Percentiles rank a stretch among this genome's conserved stretches.
Conservation (phyloP, 2,329 filamentous ascomycete genomes). For the Acephala macrosclerotiorum region DNA sequence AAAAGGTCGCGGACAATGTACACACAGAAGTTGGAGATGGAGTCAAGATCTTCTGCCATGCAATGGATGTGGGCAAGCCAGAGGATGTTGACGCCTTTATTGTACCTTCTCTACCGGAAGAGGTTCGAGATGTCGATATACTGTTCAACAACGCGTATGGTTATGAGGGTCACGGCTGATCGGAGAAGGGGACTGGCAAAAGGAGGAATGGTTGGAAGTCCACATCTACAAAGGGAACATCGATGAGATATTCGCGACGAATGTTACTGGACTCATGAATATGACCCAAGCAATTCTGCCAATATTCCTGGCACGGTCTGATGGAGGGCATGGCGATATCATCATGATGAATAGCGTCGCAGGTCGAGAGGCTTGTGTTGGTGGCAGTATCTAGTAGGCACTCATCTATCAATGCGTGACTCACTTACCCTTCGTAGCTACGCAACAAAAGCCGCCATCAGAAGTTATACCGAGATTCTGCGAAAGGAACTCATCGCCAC, state of each 20-base stretch:
- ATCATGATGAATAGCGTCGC: constrained; percentile 96
- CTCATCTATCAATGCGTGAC: no score
- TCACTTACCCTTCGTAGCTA: constrained; percentile 56
- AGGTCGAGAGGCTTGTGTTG: constrained; percentile 84
- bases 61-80: constrained; percentile 85
- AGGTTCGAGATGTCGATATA: constrained; percentile 85
- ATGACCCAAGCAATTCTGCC: constrained; percentile 92
- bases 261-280: constrained; percentile 93
- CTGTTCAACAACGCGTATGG: constrained; percentile 95
- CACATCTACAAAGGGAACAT: constrained; percentile 87
- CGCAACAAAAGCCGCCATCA: constrained; percentile 88
- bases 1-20: constrained; percentile 80
- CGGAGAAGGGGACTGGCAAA: constrained; percentile 79
- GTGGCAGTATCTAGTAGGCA: constrained; percentile 77
- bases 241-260: constrained; percentile 86
- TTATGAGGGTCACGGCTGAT: background rate
- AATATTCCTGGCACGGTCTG: constrained; percentile 72
- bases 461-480: constrained; percentile 82
- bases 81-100: constrained; percentile 79
- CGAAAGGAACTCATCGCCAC: constrained; percentile 83
- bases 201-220: constrained; percentile 79
- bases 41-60: constrained; percentile 81
- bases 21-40: constrained; percentile 76
- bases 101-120: constrained; percentile 75
- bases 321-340: constrained; percentile 86